phyloP scores from a whole-genome alignment of 2,329 filamentous ascomycete genomes.

The Colletotrichum melonis region DNA sequence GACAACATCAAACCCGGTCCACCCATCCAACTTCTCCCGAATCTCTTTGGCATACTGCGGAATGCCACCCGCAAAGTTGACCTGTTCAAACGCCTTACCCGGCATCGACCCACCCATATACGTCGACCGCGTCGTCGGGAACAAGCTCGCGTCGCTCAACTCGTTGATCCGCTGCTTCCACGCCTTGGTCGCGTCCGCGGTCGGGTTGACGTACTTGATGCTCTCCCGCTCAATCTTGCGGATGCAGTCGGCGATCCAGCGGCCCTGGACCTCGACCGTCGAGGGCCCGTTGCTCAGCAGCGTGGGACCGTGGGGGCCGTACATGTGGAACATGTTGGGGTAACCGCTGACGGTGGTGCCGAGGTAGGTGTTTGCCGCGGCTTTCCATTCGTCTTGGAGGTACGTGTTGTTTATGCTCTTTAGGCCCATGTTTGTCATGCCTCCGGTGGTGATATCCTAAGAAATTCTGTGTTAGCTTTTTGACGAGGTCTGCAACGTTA shows the following conservation, averaged over 20 bases:
- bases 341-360: conserved; percentile 56
- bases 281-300: conserved; percentile 67
- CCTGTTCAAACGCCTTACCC: conserved; percentile 51
- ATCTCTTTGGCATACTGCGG: conserved; percentile 47
- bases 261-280: conserved; percentile 64
- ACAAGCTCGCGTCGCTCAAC: conserved; percentile 57
- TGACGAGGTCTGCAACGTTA: neutral
- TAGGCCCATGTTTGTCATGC: conserved; percentile 58
- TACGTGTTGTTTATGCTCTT: conserved; percentile 50
- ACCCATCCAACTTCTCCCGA: conserved; percentile 45
- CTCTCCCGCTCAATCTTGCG: conserved; percentile 56
- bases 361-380: conserved; percentile 56
- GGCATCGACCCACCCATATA: conserved; percentile 69
- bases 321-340: conserved; percentile 64
- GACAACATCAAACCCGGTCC: conserved; percentile 50
- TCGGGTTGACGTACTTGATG: conserved; percentile 63
- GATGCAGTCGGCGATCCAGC: conserved; percentile 65
- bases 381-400: conserved; percentile 55
- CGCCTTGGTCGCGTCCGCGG: conserved; percentile 52
- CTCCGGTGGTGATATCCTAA: conserved; percentile 37
- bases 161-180: conserved; percentile 64
- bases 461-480: neutral
- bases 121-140: conserved; percentile 61
- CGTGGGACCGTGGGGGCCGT: conserved; percentile 68
- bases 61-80: conserved; percentile 55